Evolutionary conservation across 306 rosid genomes (phyloP), one percentile per base, ranked within the genome.

Genomic region (Inga oerstediana): DNA sequence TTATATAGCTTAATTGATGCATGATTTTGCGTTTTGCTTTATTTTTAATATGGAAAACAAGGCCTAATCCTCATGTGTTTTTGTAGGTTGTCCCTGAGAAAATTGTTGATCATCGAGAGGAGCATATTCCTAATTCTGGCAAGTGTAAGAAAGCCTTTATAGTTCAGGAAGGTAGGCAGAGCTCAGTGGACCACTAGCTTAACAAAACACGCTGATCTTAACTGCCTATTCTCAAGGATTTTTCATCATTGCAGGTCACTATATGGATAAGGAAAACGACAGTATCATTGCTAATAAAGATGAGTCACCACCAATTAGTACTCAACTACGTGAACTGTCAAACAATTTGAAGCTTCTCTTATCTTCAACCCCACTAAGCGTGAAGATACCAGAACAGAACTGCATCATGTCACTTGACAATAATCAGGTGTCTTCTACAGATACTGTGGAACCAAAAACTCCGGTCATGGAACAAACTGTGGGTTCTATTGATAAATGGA

Each of bases 281-380:
- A 52, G 59, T 65, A 41, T 71, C 44, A 24, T 24, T 71, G 83
- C 80, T 74, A 81, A 80, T 32, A 86, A 69, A 62, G 82, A 78
- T 69, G 81, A 34, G 32, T 90, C 98, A 7, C 97, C 98, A 32
- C 91, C 94, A n/a, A 79, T 96, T n/a, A 96, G 97, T 81, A 83
- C 77, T 80, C 91, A 90, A 74, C 45, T 96, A 61, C 91, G 90
- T 43, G 97, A 90, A 45, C 67, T 96, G 69, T 89, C 94, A 45
- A 90, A 88, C 77, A 84, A 72, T 51, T 41, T 89, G 78, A 92
- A 85, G 76, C 84, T 80, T 64, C 75, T 92, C 3, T 75, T 58
- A 72, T 87, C 89, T 10, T 76, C 93, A 66, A 86, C 91, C 80
- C 92, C 94, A 14, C 43, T 61, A 61, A 54, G 79, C 51, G 14